These are phyloP conservation scores for Auriculariales sp. DNA, from an alignment of 768 basidiomycete genomes.

Conservation along the genomic window DNA sequence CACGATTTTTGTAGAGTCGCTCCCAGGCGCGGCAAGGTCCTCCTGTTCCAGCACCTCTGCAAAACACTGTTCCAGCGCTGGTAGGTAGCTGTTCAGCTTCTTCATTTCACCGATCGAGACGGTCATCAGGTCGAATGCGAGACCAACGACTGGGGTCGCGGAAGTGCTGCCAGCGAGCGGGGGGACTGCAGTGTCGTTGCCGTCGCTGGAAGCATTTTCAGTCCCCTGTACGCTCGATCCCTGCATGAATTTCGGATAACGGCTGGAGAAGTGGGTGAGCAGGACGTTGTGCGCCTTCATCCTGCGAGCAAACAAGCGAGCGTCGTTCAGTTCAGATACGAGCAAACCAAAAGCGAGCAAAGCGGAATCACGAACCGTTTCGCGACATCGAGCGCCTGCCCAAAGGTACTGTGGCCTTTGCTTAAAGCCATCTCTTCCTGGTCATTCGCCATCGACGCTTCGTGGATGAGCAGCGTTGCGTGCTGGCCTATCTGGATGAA, in stretches of 20 bases:
- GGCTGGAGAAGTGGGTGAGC: slow-evolving; percentile 91
- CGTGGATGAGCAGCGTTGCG: slow-evolving; percentile 82
- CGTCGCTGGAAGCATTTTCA: slow-evolving; percentile 10
- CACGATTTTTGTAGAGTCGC: neutral
- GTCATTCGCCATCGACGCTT: slow-evolving; percentile 84
- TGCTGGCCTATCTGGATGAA: slow-evolving; percentile 48
- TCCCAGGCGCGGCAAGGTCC: slow-evolving; percentile 14
- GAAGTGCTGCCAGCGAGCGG: slow-evolving; percentile 5
- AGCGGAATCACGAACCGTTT: slow-evolving; percentile 31
- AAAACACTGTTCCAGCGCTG: slow-evolving; percentile 36
- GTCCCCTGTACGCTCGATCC: slow-evolving; percentile 12
- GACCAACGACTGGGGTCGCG: slow-evolving; percentile 36
- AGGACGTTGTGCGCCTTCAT: slow-evolving; percentile 77
- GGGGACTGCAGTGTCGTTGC: slow-evolving; percentile 8
- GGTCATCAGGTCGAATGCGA: slow-evolving; percentile 72
- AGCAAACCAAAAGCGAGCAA: neutral
- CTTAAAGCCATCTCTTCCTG: slow-evolving; percentile 51
- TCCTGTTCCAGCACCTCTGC: slow-evolving; percentile 16
- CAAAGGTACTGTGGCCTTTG: slow-evolving; percentile 84
- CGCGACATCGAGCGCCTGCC: slow-evolving; percentile 74
- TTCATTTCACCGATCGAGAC: slow-evolving; percentile 68
- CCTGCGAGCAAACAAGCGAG: slow-evolving; percentile 21
- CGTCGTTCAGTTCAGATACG: neutral
- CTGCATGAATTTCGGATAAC: slow-evolving; percentile 79
- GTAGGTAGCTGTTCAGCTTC: slow-evolving; percentile 68